A percentile compares a stretch with the other conserved stretches of the same genome.
These are phyloP conservation scores for Neonectria sp. DNA, from an alignment of 2,329 filamentous ascomycete genomes.

Conservation along the genomic window DNA sequence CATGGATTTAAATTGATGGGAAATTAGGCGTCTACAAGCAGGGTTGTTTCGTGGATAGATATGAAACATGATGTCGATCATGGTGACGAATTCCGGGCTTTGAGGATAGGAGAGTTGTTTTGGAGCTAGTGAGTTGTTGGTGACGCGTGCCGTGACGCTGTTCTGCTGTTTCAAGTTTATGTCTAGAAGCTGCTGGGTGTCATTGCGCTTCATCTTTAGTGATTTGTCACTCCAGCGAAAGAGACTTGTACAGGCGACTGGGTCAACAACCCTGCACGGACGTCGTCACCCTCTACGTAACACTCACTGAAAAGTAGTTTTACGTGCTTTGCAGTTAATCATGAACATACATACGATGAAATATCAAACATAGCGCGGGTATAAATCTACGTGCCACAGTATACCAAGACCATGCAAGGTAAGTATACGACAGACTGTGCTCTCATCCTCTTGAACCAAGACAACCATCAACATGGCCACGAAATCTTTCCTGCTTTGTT, in stretches of 20 bases:
- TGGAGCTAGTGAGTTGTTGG: background rate
- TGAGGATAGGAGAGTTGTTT: no score
- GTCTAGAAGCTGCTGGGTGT: background rate
- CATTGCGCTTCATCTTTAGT: background rate
- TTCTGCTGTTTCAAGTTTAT: slow-evolving; percentile 3
- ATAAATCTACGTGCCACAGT: slow-evolving; percentile 11
- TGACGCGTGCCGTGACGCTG: background rate
- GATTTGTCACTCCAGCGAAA: background rate
- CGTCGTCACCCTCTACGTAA: slow-evolving; percentile 12
- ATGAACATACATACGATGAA: background rate
- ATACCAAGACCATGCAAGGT: background rate
- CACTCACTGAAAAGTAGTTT: no score
- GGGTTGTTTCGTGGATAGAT: no score
- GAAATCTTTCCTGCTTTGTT: slow-evolving; percentile 5
- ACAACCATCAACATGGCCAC: slow-evolving; percentile 6
- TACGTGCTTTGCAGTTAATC: background rate
- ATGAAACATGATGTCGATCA: no score
- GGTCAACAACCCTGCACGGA: background rate
- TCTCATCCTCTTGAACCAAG: background rate
- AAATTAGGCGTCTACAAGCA: no score
- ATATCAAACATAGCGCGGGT: background rate
- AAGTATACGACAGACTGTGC: background rate
- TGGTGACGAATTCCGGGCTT: no score
- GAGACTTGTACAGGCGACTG: background rate
- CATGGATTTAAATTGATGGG: no score